Conservation (phyloP, 352 stramenopile genomes). For the Lagenidium giganteum region DNA sequence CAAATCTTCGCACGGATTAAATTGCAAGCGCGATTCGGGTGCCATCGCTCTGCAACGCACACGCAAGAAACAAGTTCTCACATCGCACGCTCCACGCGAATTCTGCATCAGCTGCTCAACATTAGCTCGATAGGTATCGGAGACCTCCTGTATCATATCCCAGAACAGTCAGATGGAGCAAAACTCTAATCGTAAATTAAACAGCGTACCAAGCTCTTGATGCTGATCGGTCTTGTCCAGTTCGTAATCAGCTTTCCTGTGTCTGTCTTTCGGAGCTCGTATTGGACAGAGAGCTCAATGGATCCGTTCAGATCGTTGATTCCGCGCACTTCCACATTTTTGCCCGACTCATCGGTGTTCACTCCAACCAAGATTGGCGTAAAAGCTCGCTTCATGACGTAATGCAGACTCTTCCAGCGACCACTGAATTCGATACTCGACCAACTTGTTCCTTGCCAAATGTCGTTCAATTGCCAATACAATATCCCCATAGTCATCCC, state of each 20-base stretch:
- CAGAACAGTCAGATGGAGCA: constrained; percentile 2
- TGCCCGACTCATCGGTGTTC: constrained; percentile 14
- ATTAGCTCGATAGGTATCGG: constrained; percentile 1
- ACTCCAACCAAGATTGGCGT: constrained; percentile 59
- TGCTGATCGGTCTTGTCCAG: constrained; percentile 15
- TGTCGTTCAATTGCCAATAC: constrained; percentile 88
- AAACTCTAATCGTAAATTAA: neutral
- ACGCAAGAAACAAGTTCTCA: constrained; percentile 49
- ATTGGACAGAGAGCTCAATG: constrained; percentile 29
- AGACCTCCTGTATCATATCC: too few relatives aligned
- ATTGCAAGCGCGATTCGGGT: neutral
- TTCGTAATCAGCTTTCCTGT: constrained; percentile 40
- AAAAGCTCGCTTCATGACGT: constrained; percentile 64
- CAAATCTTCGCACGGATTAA: constrained; percentile 31
- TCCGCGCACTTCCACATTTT: constrained; percentile 27
- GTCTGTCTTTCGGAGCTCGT: constrained; percentile 34
- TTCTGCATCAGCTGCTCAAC: constrained; percentile 12
- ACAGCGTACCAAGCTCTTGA: constrained; percentile 32
- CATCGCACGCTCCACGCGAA: constrained; percentile 32
- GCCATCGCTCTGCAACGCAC: constrained; percentile 22
- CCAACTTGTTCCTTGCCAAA: constrained; percentile 86
- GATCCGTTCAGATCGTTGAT: constrained; percentile 43
- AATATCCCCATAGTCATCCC: constrained; percentile 75
- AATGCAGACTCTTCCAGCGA: constrained; percentile 80
- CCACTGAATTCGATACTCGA: constrained; percentile 80